phyloP scores from a whole-genome alignment of 345 rosid species.

The Eucalyptus grandis region DNA sequence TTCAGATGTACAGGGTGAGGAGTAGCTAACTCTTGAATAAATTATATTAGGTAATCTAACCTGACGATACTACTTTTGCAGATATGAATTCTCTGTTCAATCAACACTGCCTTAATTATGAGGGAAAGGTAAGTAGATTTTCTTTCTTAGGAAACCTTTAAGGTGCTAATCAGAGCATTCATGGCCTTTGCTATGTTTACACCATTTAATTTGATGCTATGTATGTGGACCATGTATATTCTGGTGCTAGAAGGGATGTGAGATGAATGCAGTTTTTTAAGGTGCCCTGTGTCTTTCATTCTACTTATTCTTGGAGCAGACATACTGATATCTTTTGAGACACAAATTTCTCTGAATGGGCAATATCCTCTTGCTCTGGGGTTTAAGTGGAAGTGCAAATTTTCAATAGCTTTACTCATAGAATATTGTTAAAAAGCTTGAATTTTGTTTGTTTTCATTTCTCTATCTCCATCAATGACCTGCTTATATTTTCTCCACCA shows the following conservation, averaged over 20 bases:
- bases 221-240: not conserved
- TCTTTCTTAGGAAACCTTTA: not conserved
- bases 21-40: not conserved
- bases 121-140: slow-evolving; percentile 55
- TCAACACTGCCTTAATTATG: slow-evolving; percentile 51
- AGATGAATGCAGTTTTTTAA: not conserved
- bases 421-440: not conserved
- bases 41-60: not conserved
- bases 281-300: not conserved
- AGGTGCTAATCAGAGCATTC: not conserved
- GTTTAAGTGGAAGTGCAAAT: not conserved
- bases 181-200: not conserved
- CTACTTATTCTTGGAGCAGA: not conserved
- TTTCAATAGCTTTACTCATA: not conserved
- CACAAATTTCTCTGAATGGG: not conserved
- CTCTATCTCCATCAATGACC: not conserved
- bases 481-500: not conserved
- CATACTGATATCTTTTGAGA: not conserved
- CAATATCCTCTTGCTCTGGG: not conserved
- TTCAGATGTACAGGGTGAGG: not conserved
- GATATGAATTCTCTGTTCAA: slow-evolving; percentile 78
- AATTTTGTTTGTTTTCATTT: not conserved
- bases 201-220: not conserved
- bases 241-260: not conserved
- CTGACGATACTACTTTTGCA: slow-evolving; percentile 10